Percentiles rank a stretch among this genome's conserved stretches.
phyloP scores from a whole-genome alignment of 1,284 basidiomycete species.

The Cutaneotrichosporon dermatis region DNA sequence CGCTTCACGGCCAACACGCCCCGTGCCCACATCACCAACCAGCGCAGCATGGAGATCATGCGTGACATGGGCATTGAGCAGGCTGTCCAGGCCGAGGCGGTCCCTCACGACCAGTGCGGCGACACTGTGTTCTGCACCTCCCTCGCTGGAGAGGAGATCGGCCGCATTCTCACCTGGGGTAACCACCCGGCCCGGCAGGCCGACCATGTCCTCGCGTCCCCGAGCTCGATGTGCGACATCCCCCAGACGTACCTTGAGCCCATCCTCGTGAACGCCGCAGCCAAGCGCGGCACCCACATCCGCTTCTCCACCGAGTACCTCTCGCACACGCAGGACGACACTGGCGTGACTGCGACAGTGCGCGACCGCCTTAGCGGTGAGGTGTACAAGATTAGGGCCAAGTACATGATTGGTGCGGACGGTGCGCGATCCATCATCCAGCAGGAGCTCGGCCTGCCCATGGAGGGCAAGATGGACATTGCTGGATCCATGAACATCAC shows the following conservation, averaged over 20 bases:
- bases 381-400: constrained; percentile 13
- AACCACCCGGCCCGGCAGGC: constrained; percentile 14
- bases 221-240: constrained; percentile 17
- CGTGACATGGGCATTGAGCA: constrained; percentile 19
- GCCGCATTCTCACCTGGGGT: constrained; percentile 18
- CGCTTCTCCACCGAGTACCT: constrained; percentile 18
- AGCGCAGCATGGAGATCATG: constrained; percentile 20
- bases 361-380: constrained; percentile 17
- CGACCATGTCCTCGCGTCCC: constrained; percentile 16
- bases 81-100: constrained; percentile 13
- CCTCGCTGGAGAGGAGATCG: constrained; percentile 16
- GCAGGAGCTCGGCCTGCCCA: constrained; percentile 13
- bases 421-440: constrained; percentile 15
- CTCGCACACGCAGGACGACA: constrained; percentile 16
- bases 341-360: constrained; percentile 10
- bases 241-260: constrained; percentile 21
- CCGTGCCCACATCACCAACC: constrained; percentile 19
- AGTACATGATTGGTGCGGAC: constrained; percentile 19
- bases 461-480: constrained; percentile 18
- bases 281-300: constrained; percentile 17
- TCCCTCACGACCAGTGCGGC: constrained; percentile 16
- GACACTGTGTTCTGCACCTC: constrained; percentile 20
- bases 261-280: constrained; percentile 7
- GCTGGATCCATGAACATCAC: constrained; percentile 20
- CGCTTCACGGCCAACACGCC: constrained; percentile 18